Conservation (phyloP, 441 rosid species). For the Gossypium davidsonii region DNA sequence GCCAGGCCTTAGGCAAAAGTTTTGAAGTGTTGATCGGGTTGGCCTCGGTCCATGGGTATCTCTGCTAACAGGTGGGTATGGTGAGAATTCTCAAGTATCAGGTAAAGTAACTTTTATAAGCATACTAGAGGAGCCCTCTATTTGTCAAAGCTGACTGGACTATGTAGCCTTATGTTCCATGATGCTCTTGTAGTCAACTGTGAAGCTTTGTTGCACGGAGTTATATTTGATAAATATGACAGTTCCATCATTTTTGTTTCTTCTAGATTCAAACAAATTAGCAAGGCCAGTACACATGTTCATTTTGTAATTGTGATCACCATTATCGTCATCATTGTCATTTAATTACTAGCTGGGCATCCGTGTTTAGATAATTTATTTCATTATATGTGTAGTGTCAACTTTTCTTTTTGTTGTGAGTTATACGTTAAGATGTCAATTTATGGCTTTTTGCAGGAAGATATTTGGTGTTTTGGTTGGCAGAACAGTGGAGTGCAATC, state of each 20-base stretch:
- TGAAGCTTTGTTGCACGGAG: not conserved
- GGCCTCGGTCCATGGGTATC: not conserved
- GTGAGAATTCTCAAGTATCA: not conserved
- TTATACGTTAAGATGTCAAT: constrained; percentile 3
- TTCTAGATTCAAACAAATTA: not conserved
- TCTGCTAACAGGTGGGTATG: not conserved
- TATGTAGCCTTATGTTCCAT: not conserved
- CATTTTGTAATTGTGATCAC: not conserved
- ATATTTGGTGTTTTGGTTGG: constrained; percentile 89
- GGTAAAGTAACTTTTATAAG: not conserved
- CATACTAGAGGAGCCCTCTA: not conserved
- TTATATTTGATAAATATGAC: not conserved
- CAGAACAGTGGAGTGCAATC: constrained; percentile 58
- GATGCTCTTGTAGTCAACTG: not conserved
- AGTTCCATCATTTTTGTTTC: not conserved
- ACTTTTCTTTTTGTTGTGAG: not conserved
- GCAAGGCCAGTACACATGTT: not conserved
- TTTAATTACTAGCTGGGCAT: not conserved
- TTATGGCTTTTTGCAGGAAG: constrained; percentile 39
- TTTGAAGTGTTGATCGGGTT: not conserved
- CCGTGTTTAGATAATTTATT: not conserved
- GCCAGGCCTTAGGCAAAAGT: not conserved
- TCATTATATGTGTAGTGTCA: not conserved
- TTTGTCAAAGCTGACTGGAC: not conserved
- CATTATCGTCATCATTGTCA: not conserved